A percentile compares a stretch with the other conserved stretches of the same genome.
Evolutionary conservation across 129 eudicot species (phyloP).

Genomic region (Cynara cardunculus): DNA sequence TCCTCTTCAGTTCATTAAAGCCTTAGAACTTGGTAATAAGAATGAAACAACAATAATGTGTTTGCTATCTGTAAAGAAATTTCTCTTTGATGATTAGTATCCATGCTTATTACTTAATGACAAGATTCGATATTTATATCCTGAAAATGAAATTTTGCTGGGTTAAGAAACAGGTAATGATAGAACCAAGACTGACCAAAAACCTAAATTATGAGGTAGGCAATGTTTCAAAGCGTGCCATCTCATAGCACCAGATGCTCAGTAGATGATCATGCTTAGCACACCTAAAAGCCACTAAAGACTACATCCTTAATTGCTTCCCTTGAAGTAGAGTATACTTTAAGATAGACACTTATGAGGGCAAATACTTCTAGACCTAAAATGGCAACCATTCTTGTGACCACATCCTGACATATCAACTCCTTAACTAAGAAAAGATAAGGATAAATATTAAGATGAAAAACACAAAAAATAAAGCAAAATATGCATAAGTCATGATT

Average conservation of each 20-base stretch:
- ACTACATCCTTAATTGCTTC: background rate
- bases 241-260: background rate
- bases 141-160: background rate
- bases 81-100: background rate
- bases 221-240: background rate
- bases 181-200: background rate
- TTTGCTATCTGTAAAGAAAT: background rate
- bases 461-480: background rate
- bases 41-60: background rate
- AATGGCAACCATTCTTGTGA: background rate
- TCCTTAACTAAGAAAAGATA: background rate
- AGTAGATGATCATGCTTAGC: background rate
- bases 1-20: background rate
- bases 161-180: background rate
- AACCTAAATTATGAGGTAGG: background rate
- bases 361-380: background rate
- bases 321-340: background rate
- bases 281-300: background rate
- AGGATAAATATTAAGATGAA: background rate
- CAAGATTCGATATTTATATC: background rate
- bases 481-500: background rate
- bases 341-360: background rate
- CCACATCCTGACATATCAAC: background rate
- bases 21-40: background rate
- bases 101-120: background rate